Conservation (phyloP, 495 filamentous ascomycete species). For the Aspergillus cristatus region DNA sequence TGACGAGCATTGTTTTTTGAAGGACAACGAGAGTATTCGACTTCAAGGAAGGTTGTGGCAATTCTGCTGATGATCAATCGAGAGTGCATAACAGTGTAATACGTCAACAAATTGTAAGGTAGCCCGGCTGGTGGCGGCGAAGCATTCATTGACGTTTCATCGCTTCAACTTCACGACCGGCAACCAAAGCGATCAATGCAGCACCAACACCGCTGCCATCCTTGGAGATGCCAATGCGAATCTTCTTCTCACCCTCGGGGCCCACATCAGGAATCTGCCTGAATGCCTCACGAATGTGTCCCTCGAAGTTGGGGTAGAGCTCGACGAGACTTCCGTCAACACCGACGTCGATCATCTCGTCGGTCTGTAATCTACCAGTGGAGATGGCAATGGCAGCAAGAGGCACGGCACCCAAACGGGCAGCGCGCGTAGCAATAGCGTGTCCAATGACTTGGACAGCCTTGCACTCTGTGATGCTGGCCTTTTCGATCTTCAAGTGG, state of each 20-base stretch:
- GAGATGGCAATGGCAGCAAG: slow-evolving; percentile 73
- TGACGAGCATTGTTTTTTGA: too few relatives aligned
- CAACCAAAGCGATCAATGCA: slow-evolving; percentile 78
- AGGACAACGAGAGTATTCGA: too few relatives aligned
- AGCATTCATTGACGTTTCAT: too few relatives aligned
- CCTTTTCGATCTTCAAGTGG: slow-evolving; percentile 59
- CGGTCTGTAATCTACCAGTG: slow-evolving; percentile 53
- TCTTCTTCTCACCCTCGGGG: slow-evolving; percentile 58
- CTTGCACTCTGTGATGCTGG: slow-evolving; percentile 67
- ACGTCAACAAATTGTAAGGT: too few relatives aligned
- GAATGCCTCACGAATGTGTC: slow-evolving; percentile 66
- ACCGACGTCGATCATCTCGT: slow-evolving; percentile 73
- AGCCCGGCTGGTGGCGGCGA: too few relatives aligned
- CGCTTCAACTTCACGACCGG: slow-evolving; percentile 12
- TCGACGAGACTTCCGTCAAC: slow-evolving; percentile 88
- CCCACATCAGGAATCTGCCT: slow-evolving; percentile 64
- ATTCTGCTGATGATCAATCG: too few relatives aligned
- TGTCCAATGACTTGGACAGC: slow-evolving; percentile 71
- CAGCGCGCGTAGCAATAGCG: slow-evolving; percentile 81
- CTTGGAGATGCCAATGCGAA: slow-evolving; percentile 88
- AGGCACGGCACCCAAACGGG: slow-evolving; percentile 79
- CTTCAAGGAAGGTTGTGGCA: too few relatives aligned
- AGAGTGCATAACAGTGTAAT: too few relatives aligned
- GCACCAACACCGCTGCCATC: slow-evolving; percentile 90
- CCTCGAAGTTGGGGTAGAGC: slow-evolving; percentile 83